Conservation (phyloP, 306 rosid genomes). For the Dryas octopetala region DNA sequence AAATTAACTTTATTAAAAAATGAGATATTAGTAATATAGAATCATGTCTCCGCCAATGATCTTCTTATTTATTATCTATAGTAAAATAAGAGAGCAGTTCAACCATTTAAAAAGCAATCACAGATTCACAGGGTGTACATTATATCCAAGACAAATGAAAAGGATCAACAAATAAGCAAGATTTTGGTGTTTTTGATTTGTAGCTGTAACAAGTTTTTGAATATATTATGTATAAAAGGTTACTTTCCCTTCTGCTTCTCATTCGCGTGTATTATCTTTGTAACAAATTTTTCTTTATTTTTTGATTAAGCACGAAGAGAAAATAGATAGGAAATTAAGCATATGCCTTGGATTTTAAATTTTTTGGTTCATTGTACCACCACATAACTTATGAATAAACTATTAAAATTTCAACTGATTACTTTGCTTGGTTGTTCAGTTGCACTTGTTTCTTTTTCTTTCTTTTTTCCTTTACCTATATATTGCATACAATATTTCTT, state of each 20-base stretch:
- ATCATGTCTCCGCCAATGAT: too few relatives aligned
- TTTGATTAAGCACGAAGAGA: background rate
- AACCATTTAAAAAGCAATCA: background rate
- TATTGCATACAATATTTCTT: too few relatives aligned
- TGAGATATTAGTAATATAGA: too few relatives aligned
- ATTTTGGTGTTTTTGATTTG: background rate
- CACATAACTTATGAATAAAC: background rate
- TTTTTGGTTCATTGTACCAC: background rate
- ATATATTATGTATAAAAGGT: background rate
- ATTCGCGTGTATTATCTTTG: background rate
- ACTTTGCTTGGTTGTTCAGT: too few relatives aligned
- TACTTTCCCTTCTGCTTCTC: background rate
- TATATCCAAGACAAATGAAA: background rate
- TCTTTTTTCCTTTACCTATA: too few relatives aligned
- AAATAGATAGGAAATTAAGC: background rate
- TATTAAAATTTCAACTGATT: background rate
- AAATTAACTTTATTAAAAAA: too few relatives aligned
- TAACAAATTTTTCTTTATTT: background rate
- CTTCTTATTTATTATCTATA: background rate
- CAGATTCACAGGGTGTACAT: background rate
- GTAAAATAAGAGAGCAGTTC: background rate
- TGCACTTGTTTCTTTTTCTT: too few relatives aligned
- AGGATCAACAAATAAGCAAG: background rate
- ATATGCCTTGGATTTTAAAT: background rate
- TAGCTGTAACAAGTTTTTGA: background rate